Base-by-base conservation (phyloP, 2,329 filamentous ascomycete genomes). In the Microsporum audouinii region DNA sequence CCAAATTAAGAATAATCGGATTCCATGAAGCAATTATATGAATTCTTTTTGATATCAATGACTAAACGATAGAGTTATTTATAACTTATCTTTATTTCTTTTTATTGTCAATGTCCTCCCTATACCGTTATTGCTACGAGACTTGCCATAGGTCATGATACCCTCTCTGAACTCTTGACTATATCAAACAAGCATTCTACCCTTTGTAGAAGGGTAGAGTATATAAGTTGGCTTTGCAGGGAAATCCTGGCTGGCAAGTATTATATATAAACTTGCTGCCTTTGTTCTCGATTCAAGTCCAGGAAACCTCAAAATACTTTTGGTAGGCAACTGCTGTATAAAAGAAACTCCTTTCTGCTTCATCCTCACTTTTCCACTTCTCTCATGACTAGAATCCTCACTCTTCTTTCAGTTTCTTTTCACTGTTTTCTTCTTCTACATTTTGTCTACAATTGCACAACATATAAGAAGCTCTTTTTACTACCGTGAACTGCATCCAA, bases 1-100 rank as follows among this genome's bases (percentile, higher is more conserved):
- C 60, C 69, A 72, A 59, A 75, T 78, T 38, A 73, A 71, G 58
- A 68, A 58, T 41, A 68, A 64, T 57, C 60, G 14, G 36, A 57
- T 39, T 33, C 57, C 41, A 31, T 60, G n/a, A 34, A 27, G 23
- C 1, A 17, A n/a, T 36, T 17, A 6, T 31, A 27, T 5, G 27
- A 23, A 43, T 5, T 31, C 5, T 27, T 57, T 39, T 41, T 43
- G 17, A 43, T 41, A 29, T 34, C 17, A 8, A 41, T 43, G 39
- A 23, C 17, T 23, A 23, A 43, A 57, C 10, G 14, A 55, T 55
- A 55, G 7, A 17, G 14, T 12, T 7, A 14, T n/a, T 34, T 14
- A 5, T 12, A 14, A 10, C 10, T 31, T 27, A 33, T 23, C 14
- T 33, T 5, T 36, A 5, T 17, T 14, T 27, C 14, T 33, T 34